phyloP scores from a whole-genome alignment of 2,329 filamentous ascomycete species.

The Aspergillus sp. region DNA sequence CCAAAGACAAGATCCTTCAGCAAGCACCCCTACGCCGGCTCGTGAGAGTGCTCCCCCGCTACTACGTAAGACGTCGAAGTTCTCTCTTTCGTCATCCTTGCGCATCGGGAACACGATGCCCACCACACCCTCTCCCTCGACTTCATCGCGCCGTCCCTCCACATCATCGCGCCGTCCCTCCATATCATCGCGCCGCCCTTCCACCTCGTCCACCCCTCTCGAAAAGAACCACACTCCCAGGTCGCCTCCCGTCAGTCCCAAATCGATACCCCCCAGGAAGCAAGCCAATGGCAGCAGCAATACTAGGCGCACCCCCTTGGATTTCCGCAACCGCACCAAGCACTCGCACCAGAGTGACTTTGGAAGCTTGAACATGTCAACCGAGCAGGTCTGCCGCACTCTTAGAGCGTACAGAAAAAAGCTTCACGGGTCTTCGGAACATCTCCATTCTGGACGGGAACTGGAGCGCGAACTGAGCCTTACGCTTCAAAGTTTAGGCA shows the following conservation, averaged over 20 bases:
- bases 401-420: slow-evolving; percentile 53
- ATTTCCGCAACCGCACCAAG: slow-evolving; percentile 43
- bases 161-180: slow-evolving; percentile 9
- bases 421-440: slow-evolving; percentile 42
- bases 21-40: slow-evolving; percentile 35
- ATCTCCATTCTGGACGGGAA: slow-evolving; percentile 44
- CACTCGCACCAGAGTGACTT: slow-evolving; percentile 32
- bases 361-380: slow-evolving; percentile 44
- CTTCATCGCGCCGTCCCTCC: slow-evolving; percentile 22
- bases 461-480: slow-evolving; percentile 50
- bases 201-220: slow-evolving; percentile 17
- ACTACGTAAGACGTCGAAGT: slow-evolving; percentile 48
- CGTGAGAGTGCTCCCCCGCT: slow-evolving; percentile 43
- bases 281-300: slow-evolving; percentile 21
- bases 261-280: slow-evolving; percentile 21
- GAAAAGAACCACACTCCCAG: slow-evolving; percentile 16
- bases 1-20: slow-evolving; percentile 42
- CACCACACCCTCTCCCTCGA: slow-evolving; percentile 23
- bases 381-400: slow-evolving; percentile 51
- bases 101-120: slow-evolving; percentile 24
- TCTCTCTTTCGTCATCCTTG: slow-evolving; percentile 36
- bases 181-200: slow-evolving; percentile 15
- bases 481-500: slow-evolving; percentile 27
- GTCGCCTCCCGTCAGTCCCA: slow-evolving; percentile 35
- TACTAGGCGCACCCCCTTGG: slow-evolving; percentile 42